Percentiles rank a stretch among this genome's conserved stretches.
Conservation (phyloP, 1,284 basidiomycete species). For the Cryptococcus sp. region DNA sequence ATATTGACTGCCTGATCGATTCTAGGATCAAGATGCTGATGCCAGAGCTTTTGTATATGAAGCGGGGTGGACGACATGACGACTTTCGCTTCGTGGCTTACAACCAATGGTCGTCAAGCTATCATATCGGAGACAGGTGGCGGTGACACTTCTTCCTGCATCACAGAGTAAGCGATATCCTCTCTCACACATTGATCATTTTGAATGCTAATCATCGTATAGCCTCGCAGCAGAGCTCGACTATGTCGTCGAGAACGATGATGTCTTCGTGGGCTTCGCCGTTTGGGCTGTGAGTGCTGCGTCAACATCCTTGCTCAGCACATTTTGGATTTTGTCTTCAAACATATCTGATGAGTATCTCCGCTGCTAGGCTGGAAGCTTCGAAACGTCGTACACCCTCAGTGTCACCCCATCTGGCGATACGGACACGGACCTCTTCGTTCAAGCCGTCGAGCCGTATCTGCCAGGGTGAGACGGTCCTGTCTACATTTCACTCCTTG, state of each 20-base stretch:
- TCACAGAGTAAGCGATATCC: constrained; percentile 18
- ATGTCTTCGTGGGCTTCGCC: constrained; percentile 58
- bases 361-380: constrained; percentile 31
- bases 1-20: neutral
- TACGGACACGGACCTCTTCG: constrained; percentile 34
- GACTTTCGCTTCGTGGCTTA: constrained; percentile 57
- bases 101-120: constrained; percentile 60
- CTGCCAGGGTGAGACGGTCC: constrained; percentile 27
- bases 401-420: constrained; percentile 32
- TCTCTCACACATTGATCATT: neutral
- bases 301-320: too few species aligned
- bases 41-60: constrained; percentile 25
- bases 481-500: neutral
- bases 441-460: constrained; percentile 35
- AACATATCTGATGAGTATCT: too few species aligned
- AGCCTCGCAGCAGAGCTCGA: constrained; percentile 55
- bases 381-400: constrained; percentile 36
- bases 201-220: neutral
- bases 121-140: constrained; percentile 64
- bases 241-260: constrained; percentile 57
- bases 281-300: constrained; percentile 55
- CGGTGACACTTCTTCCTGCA: constrained; percentile 53
- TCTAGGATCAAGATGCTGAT: too few species aligned
- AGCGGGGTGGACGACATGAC: constrained; percentile 58
- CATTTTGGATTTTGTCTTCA: too few species aligned